These are phyloP conservation scores for Arabidopsis arenosa DNA, from an alignment of 345 rosid species.

Conservation along the genomic window DNA sequence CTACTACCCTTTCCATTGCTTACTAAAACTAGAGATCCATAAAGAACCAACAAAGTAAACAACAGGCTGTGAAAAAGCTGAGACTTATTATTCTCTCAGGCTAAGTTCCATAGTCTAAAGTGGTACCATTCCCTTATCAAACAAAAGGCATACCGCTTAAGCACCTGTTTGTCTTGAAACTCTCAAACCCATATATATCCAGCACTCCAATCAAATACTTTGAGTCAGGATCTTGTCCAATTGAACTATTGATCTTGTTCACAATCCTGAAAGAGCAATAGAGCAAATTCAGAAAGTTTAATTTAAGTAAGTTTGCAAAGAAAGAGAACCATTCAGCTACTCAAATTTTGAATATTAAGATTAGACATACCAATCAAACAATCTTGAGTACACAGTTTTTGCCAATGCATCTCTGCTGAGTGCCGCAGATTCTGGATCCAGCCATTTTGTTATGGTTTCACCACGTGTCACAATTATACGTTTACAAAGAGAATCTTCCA, in stretches of 20 bases:
- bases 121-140: conserved; percentile 44
- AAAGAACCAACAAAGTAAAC: conserved; percentile 34
- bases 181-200: conserved; percentile 99
- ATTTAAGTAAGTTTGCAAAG: not conserved
- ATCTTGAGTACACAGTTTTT: conserved; percentile 84
- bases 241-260: conserved; percentile 83
- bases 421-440: conserved; percentile 91
- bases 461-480: conserved; percentile 93
- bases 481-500: conserved; percentile 96
- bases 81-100: not conserved
- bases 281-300: conserved; percentile 26
- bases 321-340: conserved; percentile 23
- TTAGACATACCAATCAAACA: conserved; percentile 89
- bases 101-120: conserved; percentile 21
- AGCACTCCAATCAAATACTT: conserved; percentile 87
- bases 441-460: conserved; percentile 89
- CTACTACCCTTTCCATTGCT: conserved; percentile 18
- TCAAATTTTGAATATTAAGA: not conserved
- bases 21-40: conserved; percentile 21
- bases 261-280: conserved; percentile 72
- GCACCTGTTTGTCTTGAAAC: conserved; percentile 99
- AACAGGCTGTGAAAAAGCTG: conserved; percentile 13
- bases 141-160: conserved; percentile 71
- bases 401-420: conserved; percentile 95
- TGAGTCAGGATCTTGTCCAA: conserved; percentile 94